These are phyloP conservation scores for Nemania sp. DNA, from an alignment of 2,329 filamentous ascomycete species.

Conservation along the genomic window DNA sequence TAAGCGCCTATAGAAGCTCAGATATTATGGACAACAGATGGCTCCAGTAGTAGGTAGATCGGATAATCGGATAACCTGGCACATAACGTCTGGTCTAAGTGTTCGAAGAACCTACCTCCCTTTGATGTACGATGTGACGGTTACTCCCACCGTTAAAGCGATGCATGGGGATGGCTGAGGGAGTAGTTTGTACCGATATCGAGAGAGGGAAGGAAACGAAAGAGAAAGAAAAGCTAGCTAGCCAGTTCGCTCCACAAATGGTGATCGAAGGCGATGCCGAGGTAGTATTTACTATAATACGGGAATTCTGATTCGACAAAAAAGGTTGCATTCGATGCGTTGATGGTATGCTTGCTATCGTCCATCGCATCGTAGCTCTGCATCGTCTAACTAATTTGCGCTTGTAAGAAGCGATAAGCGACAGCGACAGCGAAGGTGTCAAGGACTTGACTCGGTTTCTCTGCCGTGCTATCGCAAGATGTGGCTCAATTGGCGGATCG, in stretches of 20 bases:
- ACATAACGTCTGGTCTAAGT: constrained; percentile 1
- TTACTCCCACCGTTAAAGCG: constrained; percentile 13
- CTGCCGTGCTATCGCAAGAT: constrained; percentile 14
- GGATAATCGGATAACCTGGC: constrained; percentile 7
- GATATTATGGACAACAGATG: constrained; percentile 10
- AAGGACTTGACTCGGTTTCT: constrained; percentile 15
- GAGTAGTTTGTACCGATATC: constrained; percentile 24
- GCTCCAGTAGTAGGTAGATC: constrained; percentile 5
- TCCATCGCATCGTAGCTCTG: constrained; percentile 18
- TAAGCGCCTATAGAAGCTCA: constrained; percentile 15
- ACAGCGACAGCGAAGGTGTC: constrained; percentile 21
- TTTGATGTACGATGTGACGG: constrained; percentile 24
- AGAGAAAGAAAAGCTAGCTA: background rate
- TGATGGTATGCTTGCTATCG: constrained; percentile 21
- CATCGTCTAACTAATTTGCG: constrained; percentile 18
- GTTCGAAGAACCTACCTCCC: background rate
- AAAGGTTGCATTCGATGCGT: constrained; percentile 30
- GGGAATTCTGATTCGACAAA: constrained; percentile 29
- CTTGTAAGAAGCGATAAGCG: constrained; percentile 26
- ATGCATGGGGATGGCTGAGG: constrained; percentile 18
- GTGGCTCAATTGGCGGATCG: constrained; percentile 35
- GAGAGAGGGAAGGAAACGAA: background rate
- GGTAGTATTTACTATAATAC: constrained; percentile 29
- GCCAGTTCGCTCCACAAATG: constrained; percentile 17
- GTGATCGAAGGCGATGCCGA: constrained; percentile 30